Conservation (phyloP, 345 rosid species). For the Nasturtium officinale region DNA sequence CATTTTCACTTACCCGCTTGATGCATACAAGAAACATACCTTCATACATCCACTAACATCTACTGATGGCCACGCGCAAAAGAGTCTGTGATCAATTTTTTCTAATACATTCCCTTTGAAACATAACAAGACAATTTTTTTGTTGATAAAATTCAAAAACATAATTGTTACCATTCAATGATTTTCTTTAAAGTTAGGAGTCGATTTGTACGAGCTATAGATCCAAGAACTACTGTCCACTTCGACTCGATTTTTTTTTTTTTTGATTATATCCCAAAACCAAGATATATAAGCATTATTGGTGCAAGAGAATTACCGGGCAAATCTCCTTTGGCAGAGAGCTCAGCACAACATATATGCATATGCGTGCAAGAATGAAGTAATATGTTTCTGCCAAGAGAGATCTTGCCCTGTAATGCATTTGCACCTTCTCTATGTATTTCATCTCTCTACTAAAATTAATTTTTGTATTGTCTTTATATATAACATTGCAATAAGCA, state of each 20-base stretch:
- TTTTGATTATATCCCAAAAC: no score
- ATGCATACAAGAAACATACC: not conserved
- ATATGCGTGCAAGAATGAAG: conserved; percentile 20
- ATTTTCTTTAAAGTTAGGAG: not conserved
- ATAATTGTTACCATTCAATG: not conserved
- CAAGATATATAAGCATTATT: not conserved
- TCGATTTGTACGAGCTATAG: not conserved
- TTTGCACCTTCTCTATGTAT: conserved; percentile 27
- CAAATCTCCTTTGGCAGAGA: conserved; percentile 38
- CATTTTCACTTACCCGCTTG: not conserved
- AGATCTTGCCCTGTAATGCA: conserved; percentile 38
- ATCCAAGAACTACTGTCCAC: not conserved
- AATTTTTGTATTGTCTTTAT: conserved; percentile 21
- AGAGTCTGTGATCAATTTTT: no score
- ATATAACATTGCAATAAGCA: conserved; percentile 26
- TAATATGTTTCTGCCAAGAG: conserved; percentile 29
- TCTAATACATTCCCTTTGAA: not conserved
- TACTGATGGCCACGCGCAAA: not conserved
- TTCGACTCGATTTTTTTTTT: no score
- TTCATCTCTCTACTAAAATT: not conserved
- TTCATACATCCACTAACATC: not conserved
- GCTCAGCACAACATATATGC: conserved; percentile 20
- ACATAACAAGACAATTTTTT: no score
- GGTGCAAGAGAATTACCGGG: conserved; percentile 26
- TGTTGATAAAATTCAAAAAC: no score